Evolutionary conservation across 768 basidiomycete species (phyloP).

Genomic region (Hortiboletus campestris): DNA sequence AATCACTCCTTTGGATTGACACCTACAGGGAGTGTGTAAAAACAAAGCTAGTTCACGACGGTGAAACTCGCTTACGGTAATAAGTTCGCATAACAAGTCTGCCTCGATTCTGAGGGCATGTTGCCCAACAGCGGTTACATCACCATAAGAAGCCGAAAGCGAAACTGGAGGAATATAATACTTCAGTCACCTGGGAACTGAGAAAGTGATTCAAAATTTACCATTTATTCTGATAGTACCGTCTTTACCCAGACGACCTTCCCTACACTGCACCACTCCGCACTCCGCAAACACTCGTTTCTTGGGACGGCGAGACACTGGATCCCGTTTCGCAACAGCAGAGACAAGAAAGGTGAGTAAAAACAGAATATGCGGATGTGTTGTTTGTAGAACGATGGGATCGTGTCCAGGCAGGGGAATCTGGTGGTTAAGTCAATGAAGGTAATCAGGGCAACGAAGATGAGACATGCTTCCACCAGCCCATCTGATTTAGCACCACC

Average conservation of each 20-base stretch:
- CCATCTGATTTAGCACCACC: slow-evolving; percentile 36
- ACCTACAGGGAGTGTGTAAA: slow-evolving; percentile 39
- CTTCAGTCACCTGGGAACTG: neutral
- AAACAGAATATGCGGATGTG: slow-evolving; percentile 67
- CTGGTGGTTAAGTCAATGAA: slow-evolving; percentile 11
- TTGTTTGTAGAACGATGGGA: slow-evolving; percentile 54
- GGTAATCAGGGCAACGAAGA: slow-evolving; percentile 18
- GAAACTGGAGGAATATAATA: slow-evolving; percentile 42
- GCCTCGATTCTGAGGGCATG: slow-evolving; percentile 63
- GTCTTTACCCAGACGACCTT: slow-evolving; percentile 39
- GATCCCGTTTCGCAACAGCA: slow-evolving; percentile 65
- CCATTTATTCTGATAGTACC: slow-evolving; percentile 14
- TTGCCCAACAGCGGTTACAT: slow-evolving; percentile 47
- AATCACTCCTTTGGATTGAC: slow-evolving; percentile 66
- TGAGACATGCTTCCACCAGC: slow-evolving; percentile 33
- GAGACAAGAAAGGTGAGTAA: slow-evolving; percentile 67
- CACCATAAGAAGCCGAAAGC: slow-evolving; percentile 49
- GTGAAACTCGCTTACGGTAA: slow-evolving; percentile 45
- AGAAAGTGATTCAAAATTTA: neutral
- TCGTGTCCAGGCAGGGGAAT: slow-evolving; percentile 35
- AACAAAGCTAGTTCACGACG: neutral
- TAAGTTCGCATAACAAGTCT: slow-evolving; percentile 68
- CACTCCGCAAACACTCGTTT: slow-evolving; percentile 67
- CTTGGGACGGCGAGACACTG: slow-evolving; percentile 72
- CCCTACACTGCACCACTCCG: slow-evolving; percentile 47